Percentiles rank a stretch among this genome's conserved stretches.
Conservation (phyloP, 305 asterid species). For the Caryopteris hybrid region DNA sequence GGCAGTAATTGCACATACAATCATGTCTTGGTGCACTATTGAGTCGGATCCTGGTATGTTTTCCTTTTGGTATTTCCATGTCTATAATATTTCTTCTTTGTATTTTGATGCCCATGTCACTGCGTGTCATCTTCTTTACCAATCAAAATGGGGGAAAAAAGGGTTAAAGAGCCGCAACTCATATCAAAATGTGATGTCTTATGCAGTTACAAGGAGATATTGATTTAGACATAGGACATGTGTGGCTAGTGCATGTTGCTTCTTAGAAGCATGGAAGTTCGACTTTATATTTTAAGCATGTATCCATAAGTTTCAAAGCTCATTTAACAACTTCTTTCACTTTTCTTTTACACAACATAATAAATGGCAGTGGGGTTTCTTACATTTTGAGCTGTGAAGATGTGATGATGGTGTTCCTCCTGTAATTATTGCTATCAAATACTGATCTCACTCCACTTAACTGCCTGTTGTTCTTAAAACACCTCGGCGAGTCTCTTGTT, state of each 20-base stretch:
- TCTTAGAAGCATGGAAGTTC: neutral
- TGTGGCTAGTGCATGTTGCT: neutral
- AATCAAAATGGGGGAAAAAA: too few species aligned
- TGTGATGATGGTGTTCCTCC: neutral
- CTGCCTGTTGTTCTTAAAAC: neutral
- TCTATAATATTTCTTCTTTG: neutral
- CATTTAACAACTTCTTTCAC: too few species aligned
- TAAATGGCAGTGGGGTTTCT: too few species aligned
- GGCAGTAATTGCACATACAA: constrained; percentile 25
- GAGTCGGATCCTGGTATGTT: constrained; percentile 96
- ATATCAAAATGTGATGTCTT: neutral
- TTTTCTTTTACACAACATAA: too few species aligned
- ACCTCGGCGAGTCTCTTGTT: neutral
- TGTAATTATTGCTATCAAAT: neutral
- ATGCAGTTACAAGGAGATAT: neutral
- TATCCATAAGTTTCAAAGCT: neutral
- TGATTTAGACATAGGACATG: neutral
- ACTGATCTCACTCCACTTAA: neutral
- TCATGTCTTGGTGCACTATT: constrained; percentile 98
- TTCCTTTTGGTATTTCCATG: neutral
- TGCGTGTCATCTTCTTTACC: neutral
- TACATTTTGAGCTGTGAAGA: neutral
- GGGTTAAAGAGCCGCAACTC: neutral
- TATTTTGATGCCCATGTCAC: neutral
- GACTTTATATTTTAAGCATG: neutral